phyloP scores from a whole-genome alignment of 495 filamentous ascomycete species.

The Bathelium albidoporum region DNA sequence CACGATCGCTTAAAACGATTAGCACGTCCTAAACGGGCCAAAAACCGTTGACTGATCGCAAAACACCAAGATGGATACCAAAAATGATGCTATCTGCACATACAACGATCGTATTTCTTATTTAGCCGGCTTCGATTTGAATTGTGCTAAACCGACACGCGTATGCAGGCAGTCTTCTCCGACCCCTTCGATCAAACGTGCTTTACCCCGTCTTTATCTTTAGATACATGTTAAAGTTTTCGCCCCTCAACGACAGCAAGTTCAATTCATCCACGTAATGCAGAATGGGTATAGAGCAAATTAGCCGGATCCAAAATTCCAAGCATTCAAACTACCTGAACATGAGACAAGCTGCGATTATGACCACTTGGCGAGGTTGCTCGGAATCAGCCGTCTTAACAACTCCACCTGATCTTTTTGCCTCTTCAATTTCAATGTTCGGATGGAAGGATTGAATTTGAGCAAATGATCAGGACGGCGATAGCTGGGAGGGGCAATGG shows the following conservation, averaged over 20 bases:
- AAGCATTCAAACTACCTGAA: neutral
- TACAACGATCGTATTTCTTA: neutral
- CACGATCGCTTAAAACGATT: neutral
- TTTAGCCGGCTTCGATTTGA: neutral
- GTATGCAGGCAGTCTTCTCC: neutral
- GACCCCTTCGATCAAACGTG: neutral
- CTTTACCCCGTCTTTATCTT: neutral
- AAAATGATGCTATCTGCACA: no score
- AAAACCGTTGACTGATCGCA: no score
- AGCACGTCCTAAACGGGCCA: neutral
- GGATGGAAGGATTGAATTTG: constrained; percentile 43
- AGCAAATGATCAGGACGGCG: constrained; percentile 41
- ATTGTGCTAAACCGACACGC: neutral
- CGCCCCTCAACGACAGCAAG: neutral
- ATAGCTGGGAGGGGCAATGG: constrained; percentile 29
- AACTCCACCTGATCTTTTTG: constrained; percentile 54
- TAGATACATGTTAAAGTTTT: neutral
- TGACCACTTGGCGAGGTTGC: constrained; percentile 2
- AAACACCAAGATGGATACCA: no score
- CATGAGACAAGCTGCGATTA: neutral
- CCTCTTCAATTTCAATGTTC: constrained; percentile 44
- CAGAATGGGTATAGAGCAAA: neutral
- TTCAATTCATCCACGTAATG: neutral
- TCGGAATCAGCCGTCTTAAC: constrained; percentile 44
- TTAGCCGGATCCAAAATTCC: neutral